A percentile compares a stretch with the other conserved stretches of the same genome.
Conservation (phyloP, 2,329 filamentous ascomycete genomes). For the Helicocarpus griseus region DNA sequence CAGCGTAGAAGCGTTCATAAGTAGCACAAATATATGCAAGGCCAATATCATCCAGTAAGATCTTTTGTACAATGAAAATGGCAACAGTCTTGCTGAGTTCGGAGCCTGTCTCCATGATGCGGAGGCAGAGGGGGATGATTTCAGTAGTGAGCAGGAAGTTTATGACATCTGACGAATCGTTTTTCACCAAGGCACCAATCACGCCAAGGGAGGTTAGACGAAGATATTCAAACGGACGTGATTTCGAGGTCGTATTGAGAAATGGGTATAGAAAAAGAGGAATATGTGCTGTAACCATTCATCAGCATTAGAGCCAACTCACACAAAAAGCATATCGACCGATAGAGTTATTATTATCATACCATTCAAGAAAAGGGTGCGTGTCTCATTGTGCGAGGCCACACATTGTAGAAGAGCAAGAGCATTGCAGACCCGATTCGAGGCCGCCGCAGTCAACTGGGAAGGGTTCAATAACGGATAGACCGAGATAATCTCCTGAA, state of each 20-base stretch:
- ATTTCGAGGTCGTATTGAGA: conserved; percentile 97
- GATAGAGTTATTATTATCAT: conserved; percentile 20
- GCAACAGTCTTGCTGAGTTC: conserved; percentile 98
- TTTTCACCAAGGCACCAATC: conserved; percentile 95
- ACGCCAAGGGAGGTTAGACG: conserved; percentile 92
- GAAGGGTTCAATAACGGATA: conserved; percentile 95
- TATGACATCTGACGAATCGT: conserved; percentile 96
- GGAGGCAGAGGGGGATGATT: conserved; percentile 92
- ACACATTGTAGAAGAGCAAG: conserved; percentile 93
- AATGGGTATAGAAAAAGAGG: conserved; percentile 97
- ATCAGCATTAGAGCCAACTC: conserved; percentile 7
- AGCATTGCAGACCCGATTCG: conserved; percentile 94
- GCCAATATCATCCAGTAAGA: conserved; percentile 89
- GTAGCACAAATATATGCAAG: conserved; percentile 98
- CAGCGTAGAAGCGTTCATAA: conserved; percentile 96
- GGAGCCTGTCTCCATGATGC: conserved; percentile 98
- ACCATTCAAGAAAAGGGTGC: conserved; percentile 90
- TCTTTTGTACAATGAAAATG: conserved; percentile 99
- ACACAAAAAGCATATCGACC: background rate
- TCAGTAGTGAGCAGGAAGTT: conserved; percentile 98
- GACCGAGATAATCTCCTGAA: conserved; percentile 98
- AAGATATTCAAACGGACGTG: conserved; percentile 92
- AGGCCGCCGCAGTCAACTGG: conserved; percentile 92
- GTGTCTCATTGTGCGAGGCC: conserved; percentile 91
- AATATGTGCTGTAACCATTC: conserved; percentile 63